Evolutionary conservation across 495 filamentous ascomycete species (phyloP).

Genomic region (Amphirosellinia nigrospora): DNA sequence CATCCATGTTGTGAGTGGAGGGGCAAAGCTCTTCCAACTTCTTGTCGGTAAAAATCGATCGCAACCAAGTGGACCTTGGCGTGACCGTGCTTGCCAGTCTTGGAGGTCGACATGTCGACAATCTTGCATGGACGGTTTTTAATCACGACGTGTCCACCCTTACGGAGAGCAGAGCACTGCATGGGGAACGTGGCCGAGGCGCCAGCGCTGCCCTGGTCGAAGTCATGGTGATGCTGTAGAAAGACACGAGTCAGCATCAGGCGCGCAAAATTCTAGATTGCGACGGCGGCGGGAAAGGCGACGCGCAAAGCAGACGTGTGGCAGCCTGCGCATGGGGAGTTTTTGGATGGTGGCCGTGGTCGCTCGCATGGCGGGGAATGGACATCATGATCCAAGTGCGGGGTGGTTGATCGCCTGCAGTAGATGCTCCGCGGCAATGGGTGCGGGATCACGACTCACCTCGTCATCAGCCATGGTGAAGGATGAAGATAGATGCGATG

Average conservation of each 20-base stretch:
- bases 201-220: constrained; percentile 91
- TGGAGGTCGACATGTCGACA: constrained; percentile 99
- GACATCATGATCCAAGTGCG: constrained; percentile 34
- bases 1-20: constrained; percentile 99
- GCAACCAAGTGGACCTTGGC: constrained; percentile 98
- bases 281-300: constrained; percentile 16
- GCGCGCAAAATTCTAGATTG: constrained; percentile 16
- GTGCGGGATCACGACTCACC: constrained; percentile 45
- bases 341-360: not conserved
- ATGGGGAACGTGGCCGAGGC: constrained; percentile 93
- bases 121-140: constrained; percentile 99
- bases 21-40: constrained; percentile 99
- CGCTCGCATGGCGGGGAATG: constrained; percentile 21
- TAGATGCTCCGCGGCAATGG: constrained; percentile 9
- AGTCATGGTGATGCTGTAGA: constrained; percentile 84
- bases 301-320: constrained; percentile 20
- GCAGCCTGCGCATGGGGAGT: not conserved
- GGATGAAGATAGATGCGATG: constrained; percentile 38
- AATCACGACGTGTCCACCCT: constrained; percentile 98
- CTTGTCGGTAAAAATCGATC: constrained; percentile 99
- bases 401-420: constrained; percentile 31
- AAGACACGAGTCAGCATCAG: constrained; percentile 34
- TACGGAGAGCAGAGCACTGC: constrained; percentile 99
- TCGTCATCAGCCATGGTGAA: constrained; percentile 66
- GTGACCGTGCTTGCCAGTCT: constrained; percentile 99